Base-by-base conservation (phyloP, 164 flowering plant species). In the Piper betle region DNA sequence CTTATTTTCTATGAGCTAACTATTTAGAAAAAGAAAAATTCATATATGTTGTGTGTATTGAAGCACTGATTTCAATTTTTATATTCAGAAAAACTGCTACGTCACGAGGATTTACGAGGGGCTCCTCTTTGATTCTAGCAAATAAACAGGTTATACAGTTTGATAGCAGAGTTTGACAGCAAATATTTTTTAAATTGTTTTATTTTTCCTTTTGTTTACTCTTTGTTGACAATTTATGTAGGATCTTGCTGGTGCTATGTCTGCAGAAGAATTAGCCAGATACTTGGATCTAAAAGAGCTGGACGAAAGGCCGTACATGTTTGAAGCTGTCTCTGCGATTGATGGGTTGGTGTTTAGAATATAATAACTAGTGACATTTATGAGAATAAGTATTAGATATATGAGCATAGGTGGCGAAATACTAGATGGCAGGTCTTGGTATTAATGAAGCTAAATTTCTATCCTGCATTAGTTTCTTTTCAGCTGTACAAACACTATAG, bases 51-150 rank as follows among this genome's bases (percentile, higher is more conserved):
- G 25, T 64, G 57, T 52, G 56, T 58, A 17, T 55, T 19, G 33
- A 7, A 38, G 33, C 61, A 53, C 58, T 77, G 39, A 65, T 48
- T 8, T 37, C 33, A 62, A 61, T 3, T 64, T 40, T 66, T 19
- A 56, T 61, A 48, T 5, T 39, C 90, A 93, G 99, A 93, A 67
- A 93, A 86, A 65, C 82, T 83, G 70, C 91, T 93, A 57, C 79
- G 95, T 68, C 90, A 93, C 63, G 86, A 81, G 63, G 99, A 93
- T 79, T 69, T 90, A 79, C 82, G 72, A 74, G 99, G 99, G 67
- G 99, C 99, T 8, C 99, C 99, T 42, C 82, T 93, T 73, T 93
- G 73, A 78, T 93, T 60, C 61, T 93, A 62, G 99, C 89, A 40
- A 93, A 93, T 80, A 93, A 93, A 80, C 99, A 93, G 94, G 98